Conservation (phyloP, 2,329 filamentous ascomycete genomes). For the Pseudogymnoascus sp. region DNA sequence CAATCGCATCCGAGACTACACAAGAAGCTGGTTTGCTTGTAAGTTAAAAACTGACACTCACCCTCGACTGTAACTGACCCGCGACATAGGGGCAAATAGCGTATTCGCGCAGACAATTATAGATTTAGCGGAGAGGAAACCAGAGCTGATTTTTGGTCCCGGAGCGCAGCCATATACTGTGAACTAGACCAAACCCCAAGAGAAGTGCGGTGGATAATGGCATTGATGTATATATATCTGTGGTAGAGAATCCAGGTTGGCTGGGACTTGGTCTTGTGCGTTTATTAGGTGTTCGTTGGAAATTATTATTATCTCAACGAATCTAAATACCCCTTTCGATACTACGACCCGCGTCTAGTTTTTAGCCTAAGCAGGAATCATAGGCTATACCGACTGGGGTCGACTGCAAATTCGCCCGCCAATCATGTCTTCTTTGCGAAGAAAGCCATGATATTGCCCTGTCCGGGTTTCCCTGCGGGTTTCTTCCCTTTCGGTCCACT, state of each 20-base stretch:
- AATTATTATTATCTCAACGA: not conserved
- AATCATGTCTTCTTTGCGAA: slow-evolving; percentile 61
- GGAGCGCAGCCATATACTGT: slow-evolving; percentile 50
- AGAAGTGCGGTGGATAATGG: not conserved
- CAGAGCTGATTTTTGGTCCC: slow-evolving; percentile 71
- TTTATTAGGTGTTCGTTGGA: not conserved
- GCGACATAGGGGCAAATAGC: slow-evolving; percentile 67
- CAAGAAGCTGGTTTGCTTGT: slow-evolving; percentile 88
- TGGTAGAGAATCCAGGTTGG: not conserved
- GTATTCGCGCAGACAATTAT: slow-evolving; percentile 90
- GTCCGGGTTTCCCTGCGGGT: slow-evolving; percentile 46
- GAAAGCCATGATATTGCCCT: slow-evolving; percentile 87
- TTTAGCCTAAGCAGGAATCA: not conserved
- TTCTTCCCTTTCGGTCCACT: slow-evolving; percentile 46
- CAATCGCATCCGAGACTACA: slow-evolving; percentile 59
- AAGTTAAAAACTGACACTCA: slow-evolving; percentile 20
- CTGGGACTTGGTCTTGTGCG: not conserved
- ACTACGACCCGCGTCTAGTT: not conserved
- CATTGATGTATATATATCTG: not conserved
- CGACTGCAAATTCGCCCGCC: not conserved
- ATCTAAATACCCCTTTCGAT: not conserved
- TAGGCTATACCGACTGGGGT: not conserved
- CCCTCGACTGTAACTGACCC: not conserved
- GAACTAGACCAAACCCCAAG: not conserved
- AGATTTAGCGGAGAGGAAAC: slow-evolving; percentile 80